These are phyloP conservation scores for Sporothrix variecibatus DNA, from an alignment of 2,329 filamentous ascomycete species.

Conservation along the genomic window DNA sequence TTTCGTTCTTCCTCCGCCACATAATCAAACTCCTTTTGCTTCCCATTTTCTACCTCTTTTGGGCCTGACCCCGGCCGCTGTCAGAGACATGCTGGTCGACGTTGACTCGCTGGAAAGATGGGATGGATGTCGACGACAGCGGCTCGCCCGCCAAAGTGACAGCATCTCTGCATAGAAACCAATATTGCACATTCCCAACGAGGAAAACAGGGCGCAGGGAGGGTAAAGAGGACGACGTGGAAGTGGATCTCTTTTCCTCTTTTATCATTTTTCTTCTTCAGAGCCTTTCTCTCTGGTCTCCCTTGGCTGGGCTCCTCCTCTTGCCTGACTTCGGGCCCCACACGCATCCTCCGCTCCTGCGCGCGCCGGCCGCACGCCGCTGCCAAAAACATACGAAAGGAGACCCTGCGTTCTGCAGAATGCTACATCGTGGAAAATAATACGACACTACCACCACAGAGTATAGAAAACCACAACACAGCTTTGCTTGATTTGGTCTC, in stretches of 20 bases:
- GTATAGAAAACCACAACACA: too few relatives aligned
- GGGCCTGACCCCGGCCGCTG: neutral
- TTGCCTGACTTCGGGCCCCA: neutral
- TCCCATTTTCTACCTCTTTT: neutral
- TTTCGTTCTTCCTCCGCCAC: neutral
- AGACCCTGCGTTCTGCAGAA: neutral
- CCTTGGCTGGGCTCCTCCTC: neutral
- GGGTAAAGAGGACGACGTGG: neutral
- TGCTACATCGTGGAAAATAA: neutral
- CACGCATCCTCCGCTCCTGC: neutral
- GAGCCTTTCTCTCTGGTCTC: neutral
- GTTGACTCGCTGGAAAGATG: neutral
- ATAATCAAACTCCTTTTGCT: neutral
- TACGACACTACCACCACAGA: neutral
- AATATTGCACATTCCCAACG: neutral
- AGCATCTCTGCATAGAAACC: neutral
- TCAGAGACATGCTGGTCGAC: neutral
- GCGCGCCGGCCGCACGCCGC: neutral
- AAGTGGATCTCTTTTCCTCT: neutral
- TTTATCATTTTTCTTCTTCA: neutral
- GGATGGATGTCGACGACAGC: neutral
- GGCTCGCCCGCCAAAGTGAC: neutral
- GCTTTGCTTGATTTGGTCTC: neutral
- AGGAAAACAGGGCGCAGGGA: constrained; percentile 5
- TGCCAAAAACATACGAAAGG: neutral